These are phyloP conservation scores for Termitomyces sp. DNA, from an alignment of 768 basidiomycete species.

Conservation along the genomic window DNA sequence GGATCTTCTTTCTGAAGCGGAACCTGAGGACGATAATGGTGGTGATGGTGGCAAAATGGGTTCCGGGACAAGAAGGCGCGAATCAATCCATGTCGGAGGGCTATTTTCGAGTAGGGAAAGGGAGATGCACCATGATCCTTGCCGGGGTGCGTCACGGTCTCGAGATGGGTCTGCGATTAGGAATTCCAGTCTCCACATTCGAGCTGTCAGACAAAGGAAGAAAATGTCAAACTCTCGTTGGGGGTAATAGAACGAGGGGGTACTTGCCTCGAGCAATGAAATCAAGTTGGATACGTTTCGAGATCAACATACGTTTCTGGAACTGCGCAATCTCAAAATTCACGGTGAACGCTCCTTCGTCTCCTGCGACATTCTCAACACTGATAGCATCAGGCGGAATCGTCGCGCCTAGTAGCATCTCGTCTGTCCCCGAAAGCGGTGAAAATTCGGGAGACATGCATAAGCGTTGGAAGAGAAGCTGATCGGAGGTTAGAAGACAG, in stretches of 20 bases:
- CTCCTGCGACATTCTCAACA: slow-evolving; percentile 46
- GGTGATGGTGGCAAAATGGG: slow-evolving; percentile 6
- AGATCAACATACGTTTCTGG: slow-evolving; percentile 69
- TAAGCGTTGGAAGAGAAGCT: slow-evolving; percentile 57
- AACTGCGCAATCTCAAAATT: slow-evolving; percentile 52
- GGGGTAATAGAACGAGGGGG: not conserved
- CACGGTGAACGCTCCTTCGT: slow-evolving; percentile 52
- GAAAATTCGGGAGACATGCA: slow-evolving; percentile 49
- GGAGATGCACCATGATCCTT: slow-evolving; percentile 44
- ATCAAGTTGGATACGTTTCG: slow-evolving; percentile 50
- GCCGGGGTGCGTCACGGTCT: slow-evolving; percentile 12
- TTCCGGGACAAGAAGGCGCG: slow-evolving; percentile 41
- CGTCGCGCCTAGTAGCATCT: slow-evolving; percentile 41
- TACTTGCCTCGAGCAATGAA: slow-evolving; percentile 56
- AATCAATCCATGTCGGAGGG: slow-evolving; percentile 55
- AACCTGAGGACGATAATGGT: no score
- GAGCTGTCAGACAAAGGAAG: slow-evolving; percentile 30
- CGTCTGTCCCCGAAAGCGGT: slow-evolving; percentile 49
- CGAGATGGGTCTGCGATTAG: slow-evolving; percentile 21
- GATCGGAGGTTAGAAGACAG: slow-evolving; percentile 60
- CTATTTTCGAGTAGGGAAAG: slow-evolving; percentile 53
- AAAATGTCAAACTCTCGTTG: not conserved
- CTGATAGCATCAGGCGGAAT: slow-evolving; percentile 49
- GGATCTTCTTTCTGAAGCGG: not conserved
- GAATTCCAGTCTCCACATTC: slow-evolving; percentile 56